phyloP scores from a whole-genome alignment of 148 eudicot species.

The Vaccinium corymbosum region DNA sequence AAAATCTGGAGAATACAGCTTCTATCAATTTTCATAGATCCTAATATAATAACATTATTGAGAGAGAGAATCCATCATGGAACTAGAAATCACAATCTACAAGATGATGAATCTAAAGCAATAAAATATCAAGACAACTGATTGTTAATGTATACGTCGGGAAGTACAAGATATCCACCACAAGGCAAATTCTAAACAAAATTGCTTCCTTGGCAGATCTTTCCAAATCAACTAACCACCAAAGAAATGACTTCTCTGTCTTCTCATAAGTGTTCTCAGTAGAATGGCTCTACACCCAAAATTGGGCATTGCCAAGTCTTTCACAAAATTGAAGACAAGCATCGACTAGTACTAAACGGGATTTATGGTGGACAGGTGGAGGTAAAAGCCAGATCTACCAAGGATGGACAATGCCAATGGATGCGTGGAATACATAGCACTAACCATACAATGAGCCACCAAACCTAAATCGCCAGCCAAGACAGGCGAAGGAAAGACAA shows the following conservation, averaged over 20 bases:
- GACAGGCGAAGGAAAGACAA: neutral
- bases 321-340: neutral
- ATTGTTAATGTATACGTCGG: neutral
- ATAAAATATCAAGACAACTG: neutral
- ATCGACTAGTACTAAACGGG: neutral
- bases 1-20: neutral
- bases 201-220: neutral
- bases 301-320: neutral
- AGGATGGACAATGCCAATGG: neutral
- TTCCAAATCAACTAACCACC: neutral
- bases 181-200: neutral
- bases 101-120: neutral
- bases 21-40: neutral
- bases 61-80: neutral
- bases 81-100: neutral
- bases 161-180: constrained; percentile 3
- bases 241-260: neutral
- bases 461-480: neutral
- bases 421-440: neutral
- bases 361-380: neutral
- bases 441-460: neutral
- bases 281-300: neutral
- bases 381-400: neutral
- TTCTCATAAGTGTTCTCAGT: neutral
- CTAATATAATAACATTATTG: neutral